Evolutionary conservation across 352 stramenopile species (phyloP).

Genomic region (Phytopythium mirpurense): DNA sequence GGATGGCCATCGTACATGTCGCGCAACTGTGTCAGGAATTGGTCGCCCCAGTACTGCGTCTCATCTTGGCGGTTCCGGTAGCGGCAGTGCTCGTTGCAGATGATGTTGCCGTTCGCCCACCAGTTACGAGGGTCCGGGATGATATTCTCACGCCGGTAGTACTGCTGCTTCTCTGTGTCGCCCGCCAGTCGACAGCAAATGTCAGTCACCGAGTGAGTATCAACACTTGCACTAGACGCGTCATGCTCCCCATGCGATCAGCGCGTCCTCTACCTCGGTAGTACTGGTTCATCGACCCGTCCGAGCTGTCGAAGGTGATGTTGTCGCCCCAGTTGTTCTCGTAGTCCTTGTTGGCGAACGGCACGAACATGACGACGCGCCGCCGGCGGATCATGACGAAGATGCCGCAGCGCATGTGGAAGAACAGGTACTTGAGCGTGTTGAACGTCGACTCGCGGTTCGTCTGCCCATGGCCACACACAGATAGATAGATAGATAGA

Average conservation of each 20-base stretch:
- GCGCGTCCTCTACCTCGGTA: conserved; percentile 55
- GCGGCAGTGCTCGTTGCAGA: conserved; percentile 95
- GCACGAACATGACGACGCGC: conserved; percentile 95
- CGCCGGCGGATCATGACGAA: conserved; percentile 97
- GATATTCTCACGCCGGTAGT: conserved; percentile 78
- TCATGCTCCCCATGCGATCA: too few species aligned
- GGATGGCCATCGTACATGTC: conserved; percentile 89
- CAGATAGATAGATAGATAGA: too few species aligned
- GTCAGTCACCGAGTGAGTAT: neutral
- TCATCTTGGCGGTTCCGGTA: conserved; percentile 86
- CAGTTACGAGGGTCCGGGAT: conserved; percentile 88
- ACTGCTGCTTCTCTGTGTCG: conserved; percentile 59
- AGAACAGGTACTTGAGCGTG: conserved; percentile 97
- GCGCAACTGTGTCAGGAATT: conserved; percentile 94
- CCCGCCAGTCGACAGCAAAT: too few species aligned
- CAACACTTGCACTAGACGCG: neutral
- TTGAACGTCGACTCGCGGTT: conserved; percentile 89
- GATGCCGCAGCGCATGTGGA: conserved; percentile 98
- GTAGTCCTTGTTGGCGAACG: conserved; percentile 97
- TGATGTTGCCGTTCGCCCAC: conserved; percentile 99
- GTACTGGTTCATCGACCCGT: conserved; percentile 89
- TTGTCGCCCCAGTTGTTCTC: conserved; percentile 95
- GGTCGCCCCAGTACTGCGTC: conserved; percentile 96
- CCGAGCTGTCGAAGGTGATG: conserved; percentile 88
- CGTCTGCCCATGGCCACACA: conserved; percentile 19